Evolutionary conservation across 768 basidiomycete genomes (phyloP).

Genomic region (Gymnopilus junonius): DNA sequence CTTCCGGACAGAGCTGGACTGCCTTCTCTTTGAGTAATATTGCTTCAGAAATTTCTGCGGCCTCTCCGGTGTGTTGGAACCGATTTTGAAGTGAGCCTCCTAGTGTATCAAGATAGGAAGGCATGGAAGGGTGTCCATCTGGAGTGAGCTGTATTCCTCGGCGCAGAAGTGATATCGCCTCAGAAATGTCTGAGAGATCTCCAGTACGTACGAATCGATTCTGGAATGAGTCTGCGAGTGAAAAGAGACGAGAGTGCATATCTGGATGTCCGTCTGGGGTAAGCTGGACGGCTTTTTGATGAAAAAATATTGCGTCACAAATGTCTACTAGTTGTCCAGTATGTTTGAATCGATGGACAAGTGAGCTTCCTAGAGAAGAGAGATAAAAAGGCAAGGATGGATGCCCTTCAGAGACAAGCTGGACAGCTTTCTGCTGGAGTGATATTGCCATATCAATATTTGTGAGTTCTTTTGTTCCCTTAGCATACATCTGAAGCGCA

Average conservation of each 20-base stretch:
- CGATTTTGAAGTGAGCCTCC: constrained; percentile 12
- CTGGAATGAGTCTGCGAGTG: background rate
- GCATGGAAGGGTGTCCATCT: background rate
- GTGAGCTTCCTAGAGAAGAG: background rate
- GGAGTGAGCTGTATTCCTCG: constrained; percentile 9
- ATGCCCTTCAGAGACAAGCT: background rate
- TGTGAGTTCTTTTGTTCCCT: background rate
- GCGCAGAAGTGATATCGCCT: background rate
- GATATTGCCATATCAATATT: background rate
- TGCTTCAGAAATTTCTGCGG: constrained; percentile 8
- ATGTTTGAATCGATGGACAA: background rate
- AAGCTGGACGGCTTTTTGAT: background rate
- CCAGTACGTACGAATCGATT: background rate
- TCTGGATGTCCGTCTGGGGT: background rate
- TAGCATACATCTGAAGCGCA: background rate
- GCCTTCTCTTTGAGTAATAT: constrained; percentile 7
- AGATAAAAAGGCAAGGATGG: background rate
- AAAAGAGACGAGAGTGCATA: background rate
- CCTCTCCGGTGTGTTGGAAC: constrained; percentile 10
- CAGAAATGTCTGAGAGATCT: background rate
- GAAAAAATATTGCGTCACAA: background rate
- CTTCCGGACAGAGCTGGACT: constrained; percentile 9
- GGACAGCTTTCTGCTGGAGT: background rate
- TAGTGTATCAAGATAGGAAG: constrained; percentile 2
- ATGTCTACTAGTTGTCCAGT: background rate